Evolutionary conservation across 306 rosid species (phyloP).

Genomic region (Malus asiatica): DNA sequence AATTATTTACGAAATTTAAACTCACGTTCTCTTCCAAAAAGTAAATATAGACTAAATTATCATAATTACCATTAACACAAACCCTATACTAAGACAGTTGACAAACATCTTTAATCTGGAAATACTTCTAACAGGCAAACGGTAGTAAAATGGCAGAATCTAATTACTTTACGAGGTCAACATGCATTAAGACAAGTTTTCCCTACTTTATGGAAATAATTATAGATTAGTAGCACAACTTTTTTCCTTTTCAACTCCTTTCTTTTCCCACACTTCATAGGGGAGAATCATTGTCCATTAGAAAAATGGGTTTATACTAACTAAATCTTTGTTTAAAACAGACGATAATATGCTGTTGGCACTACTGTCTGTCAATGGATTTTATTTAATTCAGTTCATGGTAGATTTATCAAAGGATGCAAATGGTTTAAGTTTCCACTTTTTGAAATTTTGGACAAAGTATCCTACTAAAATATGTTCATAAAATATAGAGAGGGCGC

Average conservation of each 20-base stretch:
- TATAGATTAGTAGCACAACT: constrained; percentile 3
- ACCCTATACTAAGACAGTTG: constrained; percentile 41
- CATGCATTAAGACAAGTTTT: constrained; percentile 24
- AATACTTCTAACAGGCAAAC: constrained; percentile 19
- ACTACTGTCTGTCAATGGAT: constrained; percentile 43
- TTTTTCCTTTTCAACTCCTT: constrained; percentile 61
- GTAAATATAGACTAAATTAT: too few species aligned
- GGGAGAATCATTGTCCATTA: constrained; percentile 35
- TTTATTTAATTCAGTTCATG: constrained; percentile 30
- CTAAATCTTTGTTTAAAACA: constrained; percentile 26
- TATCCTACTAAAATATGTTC: background rate
- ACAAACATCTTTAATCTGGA: constrained; percentile 16
- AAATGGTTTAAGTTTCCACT: background rate
- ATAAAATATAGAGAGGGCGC: background rate
- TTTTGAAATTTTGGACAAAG: background rate
- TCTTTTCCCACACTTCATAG: constrained; percentile 27
- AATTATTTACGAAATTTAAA: too few species aligned
- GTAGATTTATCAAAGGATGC: constrained; percentile 11
- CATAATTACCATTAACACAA: too few species aligned
- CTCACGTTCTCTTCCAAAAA: too few species aligned
- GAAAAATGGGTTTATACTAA: constrained; percentile 24
- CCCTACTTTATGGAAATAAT: constrained; percentile 48
- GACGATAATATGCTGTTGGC: constrained; percentile 79
- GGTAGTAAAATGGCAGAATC: constrained; percentile 38
- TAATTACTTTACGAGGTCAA: constrained; percentile 41